Evolutionary conservation across 108 stramenopile species (phyloP).

Genomic region (Craspedostauros australis): DNA sequence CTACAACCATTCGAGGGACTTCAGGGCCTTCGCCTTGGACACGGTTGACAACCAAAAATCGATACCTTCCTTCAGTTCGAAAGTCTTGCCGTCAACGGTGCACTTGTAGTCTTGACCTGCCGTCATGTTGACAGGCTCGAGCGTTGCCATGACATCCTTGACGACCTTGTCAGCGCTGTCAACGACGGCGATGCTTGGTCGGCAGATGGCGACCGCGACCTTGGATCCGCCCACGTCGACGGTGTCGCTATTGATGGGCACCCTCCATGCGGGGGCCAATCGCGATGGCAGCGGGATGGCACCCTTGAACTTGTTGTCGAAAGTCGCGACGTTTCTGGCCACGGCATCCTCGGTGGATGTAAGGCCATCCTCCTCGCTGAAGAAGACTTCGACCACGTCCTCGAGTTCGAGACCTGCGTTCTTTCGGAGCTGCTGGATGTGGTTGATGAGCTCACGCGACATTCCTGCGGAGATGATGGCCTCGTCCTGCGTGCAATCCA

Average conservation of each 20-base stretch:
- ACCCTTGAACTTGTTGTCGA: constrained; percentile 78
- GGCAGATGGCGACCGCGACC: constrained; percentile 66
- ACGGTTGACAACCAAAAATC: constrained; percentile 69
- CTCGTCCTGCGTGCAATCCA: constrained; percentile 95
- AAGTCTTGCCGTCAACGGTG: constrained; percentile 51
- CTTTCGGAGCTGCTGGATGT: constrained; percentile 97
- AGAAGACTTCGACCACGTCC: constrained; percentile 90
- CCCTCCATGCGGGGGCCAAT: constrained; percentile 62
- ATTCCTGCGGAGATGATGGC: constrained; percentile 84
- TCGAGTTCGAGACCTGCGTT: constrained; percentile 76
- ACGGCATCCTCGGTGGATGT: constrained; percentile 61
- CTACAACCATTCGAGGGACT: constrained; percentile 55
- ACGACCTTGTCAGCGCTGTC: constrained; percentile 50
- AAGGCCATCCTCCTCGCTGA: constrained; percentile 65
- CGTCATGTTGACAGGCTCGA: constrained; percentile 46
- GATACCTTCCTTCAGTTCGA: constrained; percentile 50
- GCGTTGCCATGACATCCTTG: constrained; percentile 50
- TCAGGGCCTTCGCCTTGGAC: constrained; percentile 49
- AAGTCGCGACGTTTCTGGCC: constrained; percentile 50
- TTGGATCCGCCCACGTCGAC: constrained; percentile 75
- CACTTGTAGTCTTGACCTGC: constrained; percentile 23
- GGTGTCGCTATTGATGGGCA: constrained; percentile 51
- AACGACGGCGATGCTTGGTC: constrained; percentile 63
- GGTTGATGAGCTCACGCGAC: constrained; percentile 92
- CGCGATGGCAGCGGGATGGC: constrained; percentile 69